Evolutionary conservation across 495 filamentous ascomycete species (phyloP).

Genomic region (Penicillium waksmanii): DNA sequence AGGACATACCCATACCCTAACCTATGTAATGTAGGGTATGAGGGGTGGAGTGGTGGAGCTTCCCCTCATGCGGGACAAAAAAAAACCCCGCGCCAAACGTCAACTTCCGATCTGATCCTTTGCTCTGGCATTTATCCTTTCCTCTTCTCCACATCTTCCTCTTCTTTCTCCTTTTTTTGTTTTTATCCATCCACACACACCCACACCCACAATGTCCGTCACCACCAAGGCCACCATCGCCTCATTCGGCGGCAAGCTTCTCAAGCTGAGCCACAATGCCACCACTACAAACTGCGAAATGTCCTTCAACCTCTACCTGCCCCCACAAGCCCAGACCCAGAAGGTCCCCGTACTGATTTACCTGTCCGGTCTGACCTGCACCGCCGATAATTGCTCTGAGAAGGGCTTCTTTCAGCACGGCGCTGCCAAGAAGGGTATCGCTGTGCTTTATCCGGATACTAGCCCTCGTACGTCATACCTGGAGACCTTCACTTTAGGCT

Average conservation of each 20-base stretch:
- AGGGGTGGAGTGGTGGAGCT: slow-evolving; percentile 17
- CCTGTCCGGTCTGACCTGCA: slow-evolving; percentile 92
- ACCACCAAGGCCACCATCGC: slow-evolving; percentile 86
- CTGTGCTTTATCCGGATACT: slow-evolving; percentile 92
- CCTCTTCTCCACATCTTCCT: background rate
- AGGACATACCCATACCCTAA: too few species aligned
- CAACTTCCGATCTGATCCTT: slow-evolving; percentile 12
- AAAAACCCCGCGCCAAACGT: slow-evolving; percentile 29
- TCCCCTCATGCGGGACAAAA: slow-evolving; percentile 33
- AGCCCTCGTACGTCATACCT: slow-evolving; percentile 66
- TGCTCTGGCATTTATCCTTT: background rate
- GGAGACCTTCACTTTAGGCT: too few species aligned
- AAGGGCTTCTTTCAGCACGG: slow-evolving; percentile 90
- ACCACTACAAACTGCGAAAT: slow-evolving; percentile 66
- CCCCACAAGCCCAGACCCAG: slow-evolving; percentile 55
- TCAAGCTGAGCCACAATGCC: slow-evolving; percentile 88
- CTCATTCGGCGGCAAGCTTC: slow-evolving; percentile 92
- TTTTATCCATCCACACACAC: background rate
- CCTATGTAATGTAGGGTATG: too few species aligned
- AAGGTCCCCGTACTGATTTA: slow-evolving; percentile 91
- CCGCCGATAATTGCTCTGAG: slow-evolving; percentile 92
- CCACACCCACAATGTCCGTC: slow-evolving; percentile 65
- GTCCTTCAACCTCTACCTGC: slow-evolving; percentile 70
- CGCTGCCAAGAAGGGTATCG: slow-evolving; percentile 78
- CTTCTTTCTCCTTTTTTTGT: background rate